A percentile compares a stretch with the other conserved stretches of the same genome.
Conservation (phyloP, 1,284 basidiomycete genomes). For the Puccinia sorghi region DNA sequence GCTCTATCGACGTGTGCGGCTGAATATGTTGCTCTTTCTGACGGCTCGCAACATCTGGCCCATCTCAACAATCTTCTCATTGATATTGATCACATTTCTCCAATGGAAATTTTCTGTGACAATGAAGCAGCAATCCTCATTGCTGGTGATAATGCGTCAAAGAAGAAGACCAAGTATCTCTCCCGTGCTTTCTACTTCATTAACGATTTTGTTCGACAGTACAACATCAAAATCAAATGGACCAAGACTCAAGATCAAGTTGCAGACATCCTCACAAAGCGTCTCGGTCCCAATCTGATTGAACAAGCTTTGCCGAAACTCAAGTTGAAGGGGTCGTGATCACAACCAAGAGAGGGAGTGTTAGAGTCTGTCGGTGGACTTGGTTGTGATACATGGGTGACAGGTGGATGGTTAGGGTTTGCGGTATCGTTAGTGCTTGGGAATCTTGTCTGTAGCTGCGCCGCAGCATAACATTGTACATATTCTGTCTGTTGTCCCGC, state of each 20-base stretch:
- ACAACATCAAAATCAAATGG: slow-evolving; percentile 8
- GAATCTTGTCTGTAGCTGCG: too few relatives aligned
- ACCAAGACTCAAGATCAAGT: background rate
- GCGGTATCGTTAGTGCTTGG: too few relatives aligned
- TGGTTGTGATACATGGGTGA: background rate
- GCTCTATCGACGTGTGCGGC: background rate
- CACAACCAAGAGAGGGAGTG: background rate
- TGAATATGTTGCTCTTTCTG: background rate
- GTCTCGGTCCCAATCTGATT: background rate
- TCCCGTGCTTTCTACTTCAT: slow-evolving; percentile 5
- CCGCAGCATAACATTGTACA: too few relatives aligned
- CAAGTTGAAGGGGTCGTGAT: background rate
- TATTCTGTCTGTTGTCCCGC: too few relatives aligned
- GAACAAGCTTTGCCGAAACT: background rate
- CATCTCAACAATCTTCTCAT: background rate
- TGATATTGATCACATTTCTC: background rate
- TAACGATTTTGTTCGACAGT: background rate
- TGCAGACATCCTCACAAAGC: slow-evolving; percentile 6
- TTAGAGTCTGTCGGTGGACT: background rate
- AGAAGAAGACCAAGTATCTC: background rate
- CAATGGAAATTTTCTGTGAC: slow-evolving; percentile 17
- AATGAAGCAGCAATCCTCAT: slow-evolving; percentile 13
- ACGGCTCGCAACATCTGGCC: background rate
- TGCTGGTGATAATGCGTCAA: background rate
- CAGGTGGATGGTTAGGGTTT: too few relatives aligned